Conservation (phyloP, 768 basidiomycete species). For the Holtermannia corniformis region DNA sequence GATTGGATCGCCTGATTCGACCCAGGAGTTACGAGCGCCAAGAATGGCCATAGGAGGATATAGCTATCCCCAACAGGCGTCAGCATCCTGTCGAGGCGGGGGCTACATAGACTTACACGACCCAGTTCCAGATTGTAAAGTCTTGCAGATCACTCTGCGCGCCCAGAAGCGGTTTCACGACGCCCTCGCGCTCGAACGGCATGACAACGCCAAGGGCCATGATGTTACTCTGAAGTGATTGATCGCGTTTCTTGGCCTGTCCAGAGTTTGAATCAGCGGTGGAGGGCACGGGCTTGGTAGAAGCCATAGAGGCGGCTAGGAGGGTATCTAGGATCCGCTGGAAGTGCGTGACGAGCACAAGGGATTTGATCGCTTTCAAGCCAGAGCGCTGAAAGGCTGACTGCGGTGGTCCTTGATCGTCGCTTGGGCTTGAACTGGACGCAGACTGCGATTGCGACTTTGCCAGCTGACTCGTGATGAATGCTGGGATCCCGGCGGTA, state of each 20-base stretch:
- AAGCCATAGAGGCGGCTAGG: conserved; percentile 46
- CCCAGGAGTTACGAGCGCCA: conserved; percentile 62
- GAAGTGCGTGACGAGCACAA: conserved; percentile 56
- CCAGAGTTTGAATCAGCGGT: conserved; percentile 44
- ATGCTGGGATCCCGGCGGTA: conserved; percentile 59
- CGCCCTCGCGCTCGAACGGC: conserved; percentile 32
- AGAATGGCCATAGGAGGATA: conserved; percentile 55
- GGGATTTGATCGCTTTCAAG: conserved; percentile 14
- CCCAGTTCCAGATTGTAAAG: conserved; percentile 65
- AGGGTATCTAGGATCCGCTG: conserved; percentile 77
- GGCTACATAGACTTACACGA: conserved; percentile 44
- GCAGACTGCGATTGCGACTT: conserved; percentile 47
- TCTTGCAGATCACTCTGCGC: conserved; percentile 45
- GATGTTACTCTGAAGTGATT: conserved; percentile 34
- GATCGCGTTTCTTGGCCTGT: conserved; percentile 32
- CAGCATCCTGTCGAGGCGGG: not conserved
- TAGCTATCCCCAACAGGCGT: conserved; percentile 47
- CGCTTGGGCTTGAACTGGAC: conserved; percentile 45
- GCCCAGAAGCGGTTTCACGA: conserved; percentile 20
- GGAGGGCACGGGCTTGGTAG: not conserved
- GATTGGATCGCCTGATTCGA: conserved; percentile 58
- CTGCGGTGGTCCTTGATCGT: too few relatives aligned
- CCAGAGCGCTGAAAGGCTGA: conserved; percentile 53
- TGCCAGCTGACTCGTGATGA: too few relatives aligned
- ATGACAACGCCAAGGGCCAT: conserved; percentile 34